Base-by-base conservation (phyloP, 805 yeast genomes). In the Debaryomyces tyrocola region DNA sequence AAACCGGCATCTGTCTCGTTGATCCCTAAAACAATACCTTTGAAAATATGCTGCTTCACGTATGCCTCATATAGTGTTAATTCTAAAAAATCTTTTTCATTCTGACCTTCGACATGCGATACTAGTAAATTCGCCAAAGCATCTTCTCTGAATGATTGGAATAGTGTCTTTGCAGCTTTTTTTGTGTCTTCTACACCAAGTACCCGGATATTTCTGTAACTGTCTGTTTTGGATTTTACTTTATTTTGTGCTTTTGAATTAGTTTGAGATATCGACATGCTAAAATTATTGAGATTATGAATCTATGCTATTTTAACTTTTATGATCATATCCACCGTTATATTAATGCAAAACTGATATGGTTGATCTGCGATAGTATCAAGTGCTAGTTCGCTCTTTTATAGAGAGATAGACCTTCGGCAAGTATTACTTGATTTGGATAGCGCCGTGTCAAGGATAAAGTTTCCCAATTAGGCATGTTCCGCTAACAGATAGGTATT, bases 21-120 rank as follows among this genome's bases (percentile, higher is more conserved):
- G 31, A 79, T 65, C 4, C 77, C 84, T 20, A 79, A 57, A 24
- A 73, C 78, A 31, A 79, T 41, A 1, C 85, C 85, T 40, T 74
- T 72, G 45, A 67, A 52, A 35, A 80, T 70, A 53, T 78, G 83
- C 40, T 80, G 78, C 39, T 64, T 66, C 36, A 78, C 66, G 57
- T 79, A 80, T 2, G 81, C 74, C 52, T 76, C 82, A 50, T 76
- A 80, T 31, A 79, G 62, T 20, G 66, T 66, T 17, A 67, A 44
- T 50, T 77, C 80, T 45, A 60, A 60, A 11, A 47, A 40, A 14
- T 51, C 52, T 29, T 56, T 54, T 33, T 45, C 44, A 20, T 46
- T 52, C 8, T 44, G 51, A 40, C 52, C 57, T 4, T 53, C 41
- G 21, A 67, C 45, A 47, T 69, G 73, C 38, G 56, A 46, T 3